Base-by-base conservation (phyloP, 2,329 filamentous ascomycete genomes). In the Penicillium psychrosexuale region DNA sequence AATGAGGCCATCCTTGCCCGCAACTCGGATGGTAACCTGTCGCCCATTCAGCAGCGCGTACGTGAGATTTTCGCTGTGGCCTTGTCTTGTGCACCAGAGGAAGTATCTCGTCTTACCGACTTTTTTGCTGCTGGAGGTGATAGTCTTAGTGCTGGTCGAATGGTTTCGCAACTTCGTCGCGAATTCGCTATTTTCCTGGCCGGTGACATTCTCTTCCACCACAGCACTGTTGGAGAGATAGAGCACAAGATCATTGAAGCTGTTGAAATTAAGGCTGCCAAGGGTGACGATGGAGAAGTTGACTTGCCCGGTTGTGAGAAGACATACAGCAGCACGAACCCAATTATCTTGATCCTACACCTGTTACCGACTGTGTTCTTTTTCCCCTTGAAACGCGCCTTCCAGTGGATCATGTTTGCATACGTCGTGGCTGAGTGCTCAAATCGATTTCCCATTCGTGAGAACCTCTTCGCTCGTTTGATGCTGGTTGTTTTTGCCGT, bases 61-160 rank as follows among this genome's bases (percentile, higher is more conserved):
- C 70, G 73, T 8, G 72, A 72, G 12, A 68, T 77, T 1, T 82
- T 82, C 52, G 76, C 78, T 8, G 65, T 75, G 3, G 72, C 81
- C 2, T 70, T 84, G 11, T 69, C 71, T 3, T 70, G 76, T 12
- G 65, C 71, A 1, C 61, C 69, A 1, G 65, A 67, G 3, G 75
- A 80, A 2, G 69, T 82, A 12, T 62, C 69, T 0, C 57, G 63
- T 0, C 65, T 74, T 1, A 76, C 77, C 0, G 78, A 82, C 62
- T 82, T 83, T 61, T 82, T 82, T 60, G 71, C 73, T 12, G 71
- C 82, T 15, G 81, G 81, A 6, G 81, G 82, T 17, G 80, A 84
- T 61, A 82, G 80, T 34, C 72, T 84, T 44, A 74, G 74, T 19
- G 82, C 82, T 31, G 82, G 82, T 2, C 74, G 75, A 33, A 73